Evolutionary conservation across 192 early-diverging fungal genomes (phyloP), one percentile per base, ranked within the genome.

Genomic region (Coemansia biformis): DNA sequence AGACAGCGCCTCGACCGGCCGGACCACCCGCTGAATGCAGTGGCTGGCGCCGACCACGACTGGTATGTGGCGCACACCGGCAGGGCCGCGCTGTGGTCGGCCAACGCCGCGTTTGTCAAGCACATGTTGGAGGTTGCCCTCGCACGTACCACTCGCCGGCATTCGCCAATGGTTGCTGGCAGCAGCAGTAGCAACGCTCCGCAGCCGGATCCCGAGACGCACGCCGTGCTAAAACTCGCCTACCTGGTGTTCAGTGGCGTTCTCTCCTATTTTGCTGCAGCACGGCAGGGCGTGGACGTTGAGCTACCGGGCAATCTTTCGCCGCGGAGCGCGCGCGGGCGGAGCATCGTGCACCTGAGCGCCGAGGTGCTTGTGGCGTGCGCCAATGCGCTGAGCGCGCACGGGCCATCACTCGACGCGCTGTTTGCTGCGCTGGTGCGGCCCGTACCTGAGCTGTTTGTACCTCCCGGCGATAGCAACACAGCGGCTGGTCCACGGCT

Each of bases 291-390:
- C 29, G 29, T 10, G 14, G 38, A 42, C 18, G n/a, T 13, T 0
- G 30, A 19, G 24, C 38, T 67, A 22, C 65, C 65, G 0, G 31
- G 33, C 5, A 45, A 56, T 15, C 32, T 71, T 30, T 16, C 28
- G 4, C 14, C 24, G 15, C 57, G 47, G 38, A 26, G 46, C 3
- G 24, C 42, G 1, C 48, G 50, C 8, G 56, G 60, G 1, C 67
- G 67, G 12, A 46, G 54, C 15, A 29, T 55, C 0, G 24, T 56
- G 4, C 47, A 43, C 4, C 46, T 71, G 4, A 45, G 51, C 8
- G 46, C 56, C 10, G 67, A 71, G n/a, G 35, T 53, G 1, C 40
- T 71, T 9, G 43, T 32, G 2, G 56, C 67, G 1, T 71, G 67
- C 16, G 41, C 47, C 10, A 38, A 1, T 23, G 22, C 38, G 34